Conservation (phyloP, 2,329 filamentous ascomycete species). For the Metarhizium brunneum region DNA sequence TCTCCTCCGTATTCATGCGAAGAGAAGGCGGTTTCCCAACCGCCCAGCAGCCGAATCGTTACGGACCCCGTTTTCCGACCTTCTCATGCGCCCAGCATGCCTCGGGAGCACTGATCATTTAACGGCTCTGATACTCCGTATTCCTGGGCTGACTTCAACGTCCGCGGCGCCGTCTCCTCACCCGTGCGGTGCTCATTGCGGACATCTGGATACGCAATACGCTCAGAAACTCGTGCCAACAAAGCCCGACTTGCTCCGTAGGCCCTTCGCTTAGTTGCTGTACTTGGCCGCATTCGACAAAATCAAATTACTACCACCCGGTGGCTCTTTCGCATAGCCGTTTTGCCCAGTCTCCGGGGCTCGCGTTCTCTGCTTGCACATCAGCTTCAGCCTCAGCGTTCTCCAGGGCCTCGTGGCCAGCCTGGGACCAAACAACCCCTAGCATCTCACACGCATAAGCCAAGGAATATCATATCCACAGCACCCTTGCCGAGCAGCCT, state of each 20-base stretch:
- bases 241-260: neutral
- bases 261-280: neutral
- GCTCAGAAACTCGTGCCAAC: neutral
- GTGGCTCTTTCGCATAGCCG: neutral
- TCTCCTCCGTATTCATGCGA: neutral
- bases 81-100: neutral
- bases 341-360: neutral
- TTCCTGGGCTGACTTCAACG: neutral
- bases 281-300: neutral
- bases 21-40: neutral
- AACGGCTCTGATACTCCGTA: neutral
- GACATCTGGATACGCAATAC: neutral
- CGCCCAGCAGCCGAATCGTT: neutral
- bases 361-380: neutral
- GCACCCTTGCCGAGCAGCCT: neutral
- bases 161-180: neutral
- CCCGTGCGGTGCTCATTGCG: neutral
- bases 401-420: neutral
- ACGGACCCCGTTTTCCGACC: neutral
- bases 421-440: neutral
- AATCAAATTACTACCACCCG: neutral
- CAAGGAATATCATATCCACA: constrained; percentile 1
- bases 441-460: neutral
- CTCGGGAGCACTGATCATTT: neutral
- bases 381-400: neutral